Base-by-base conservation (phyloP, 2,329 filamentous ascomycete species). In the Sporothrix sp. region DNA sequence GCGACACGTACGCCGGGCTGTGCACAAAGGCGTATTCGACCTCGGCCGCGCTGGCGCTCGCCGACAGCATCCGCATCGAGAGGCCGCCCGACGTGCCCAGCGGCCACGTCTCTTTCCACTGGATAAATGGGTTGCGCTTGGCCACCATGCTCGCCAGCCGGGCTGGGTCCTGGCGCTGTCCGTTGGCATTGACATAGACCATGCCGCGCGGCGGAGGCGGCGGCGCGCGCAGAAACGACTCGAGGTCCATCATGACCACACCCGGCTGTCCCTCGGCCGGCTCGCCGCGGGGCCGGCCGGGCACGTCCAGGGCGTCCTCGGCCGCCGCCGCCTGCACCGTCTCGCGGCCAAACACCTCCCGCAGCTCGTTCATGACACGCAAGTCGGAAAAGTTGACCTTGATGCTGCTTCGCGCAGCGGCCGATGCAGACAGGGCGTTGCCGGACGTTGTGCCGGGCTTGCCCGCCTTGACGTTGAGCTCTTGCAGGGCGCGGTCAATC, bases 281-380 rank as follows among this genome's bases (percentile, higher is more conserved):
- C 37, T 60, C 63, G 50, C 47, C 42, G 9, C 36, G 36, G 9
- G 36, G 48, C 11, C 64, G 63, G 55, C 38, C 21, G 18, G 44
- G 37, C 23, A 36, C 36, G 21, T 20, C 68, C 38, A 68, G 65
- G 44, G 69, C 68, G 52, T 78, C 73, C 52, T 78, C 75, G 7
- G 66, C 69, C 14, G 71, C 63, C 8, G 71, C 76, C 1, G 70
- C 74, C 61, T 71, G 78, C 65, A 75, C 84, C 61, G 70, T 77
- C 50, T 72, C 79, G 57, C 69, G 71, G 7, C 73, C 78, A 63
- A 75, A 81, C 2, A 81, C 65, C 27, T 68, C 71, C 46, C 75
- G 84, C 88, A 98, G 96, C 69, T 98, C 93, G 61, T 95, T 95
- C 32, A 84, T 74, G 7, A 87, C 87, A 62, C 91, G 90, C 10